Conservation (phyloP, 2,329 filamentous ascomycete species). For the Xylariaceae sp. region DNA sequence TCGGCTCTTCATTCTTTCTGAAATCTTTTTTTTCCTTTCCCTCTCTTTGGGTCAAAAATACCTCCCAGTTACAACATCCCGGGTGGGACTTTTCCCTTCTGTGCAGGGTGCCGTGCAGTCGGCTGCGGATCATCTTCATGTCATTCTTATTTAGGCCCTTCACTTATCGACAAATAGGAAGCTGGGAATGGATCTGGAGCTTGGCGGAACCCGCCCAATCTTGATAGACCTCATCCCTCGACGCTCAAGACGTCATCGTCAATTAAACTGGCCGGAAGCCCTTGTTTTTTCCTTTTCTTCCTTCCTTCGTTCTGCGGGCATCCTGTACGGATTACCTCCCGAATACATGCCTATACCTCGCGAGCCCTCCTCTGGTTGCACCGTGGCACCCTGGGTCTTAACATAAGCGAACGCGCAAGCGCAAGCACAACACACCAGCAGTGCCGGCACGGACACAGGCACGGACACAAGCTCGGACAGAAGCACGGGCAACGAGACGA, state of each 20-base stretch:
- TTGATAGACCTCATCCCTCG: conserved; percentile 8
- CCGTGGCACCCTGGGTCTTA: background rate
- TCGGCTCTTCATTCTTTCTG: background rate
- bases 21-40: too few species aligned
- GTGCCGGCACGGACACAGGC: background rate
- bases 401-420: background rate
- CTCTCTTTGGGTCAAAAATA: too few species aligned
- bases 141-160: background rate
- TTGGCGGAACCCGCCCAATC: conserved; percentile 6
- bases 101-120: background rate
- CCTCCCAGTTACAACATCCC: too few species aligned
- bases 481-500: background rate
- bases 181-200: background rate
- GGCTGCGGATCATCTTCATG: conserved; percentile 7
- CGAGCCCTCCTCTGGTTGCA: too few species aligned
- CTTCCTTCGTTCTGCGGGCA: too few species aligned
- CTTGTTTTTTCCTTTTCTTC: too few species aligned
- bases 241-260: conserved; percentile 14
- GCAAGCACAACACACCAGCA: background rate
- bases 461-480: background rate
- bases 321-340: too few species aligned
- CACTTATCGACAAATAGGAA: conserved; percentile 6
- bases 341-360: too few species aligned
- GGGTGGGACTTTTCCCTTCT: background rate
- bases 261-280: background rate